These are phyloP conservation scores for Claviceps sp. DNA, from an alignment of 2,329 filamentous ascomycete species.

Conservation along the genomic window DNA sequence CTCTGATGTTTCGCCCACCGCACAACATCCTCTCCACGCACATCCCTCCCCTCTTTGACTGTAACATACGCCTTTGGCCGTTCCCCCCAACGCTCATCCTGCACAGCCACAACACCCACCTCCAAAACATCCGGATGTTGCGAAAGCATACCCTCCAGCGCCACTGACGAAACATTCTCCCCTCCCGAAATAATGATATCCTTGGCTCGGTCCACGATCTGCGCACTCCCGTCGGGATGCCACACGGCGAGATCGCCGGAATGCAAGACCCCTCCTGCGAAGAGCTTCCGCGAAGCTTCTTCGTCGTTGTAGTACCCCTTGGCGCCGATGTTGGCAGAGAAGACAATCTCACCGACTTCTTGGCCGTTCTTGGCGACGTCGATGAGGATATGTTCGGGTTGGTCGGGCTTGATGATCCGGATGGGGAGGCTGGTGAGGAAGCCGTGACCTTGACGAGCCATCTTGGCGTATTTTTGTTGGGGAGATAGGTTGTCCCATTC, in stretches of 20 bases:
- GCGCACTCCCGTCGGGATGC: conserved; percentile 79
- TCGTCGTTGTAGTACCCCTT: conserved; percentile 86
- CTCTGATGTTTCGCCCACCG: conserved; percentile 73
- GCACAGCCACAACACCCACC: conserved; percentile 76
- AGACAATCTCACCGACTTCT: conserved; percentile 53
- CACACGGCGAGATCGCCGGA: conserved; percentile 88
- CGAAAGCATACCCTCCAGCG: conserved; percentile 78
- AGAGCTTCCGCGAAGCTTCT: conserved; percentile 75
- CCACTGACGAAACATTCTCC: conserved; percentile 92
- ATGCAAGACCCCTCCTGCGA: conserved; percentile 74
- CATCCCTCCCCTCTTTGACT: conserved; percentile 47
- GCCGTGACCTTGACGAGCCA: conserved; percentile 90
- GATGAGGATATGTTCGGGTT: conserved; percentile 42
- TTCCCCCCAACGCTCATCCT: conserved; percentile 89
- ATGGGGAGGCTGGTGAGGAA: conserved; percentile 72
- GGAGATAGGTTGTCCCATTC: too few species aligned
- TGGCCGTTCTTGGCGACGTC: conserved; percentile 35
- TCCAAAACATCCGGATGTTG: conserved; percentile 84
- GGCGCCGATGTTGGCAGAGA: conserved; percentile 80
- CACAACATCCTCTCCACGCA: conserved; percentile 51
- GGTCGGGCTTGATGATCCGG: conserved; percentile 69
- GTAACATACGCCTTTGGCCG: conserved; percentile 91
- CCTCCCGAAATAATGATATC: conserved; percentile 97
- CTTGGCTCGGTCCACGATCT: conserved; percentile 89
- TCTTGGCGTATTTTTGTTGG: conserved; percentile 71